Base-by-base conservation (phyloP, 106 monocot species). In the Vanilla planifolia region DNA sequence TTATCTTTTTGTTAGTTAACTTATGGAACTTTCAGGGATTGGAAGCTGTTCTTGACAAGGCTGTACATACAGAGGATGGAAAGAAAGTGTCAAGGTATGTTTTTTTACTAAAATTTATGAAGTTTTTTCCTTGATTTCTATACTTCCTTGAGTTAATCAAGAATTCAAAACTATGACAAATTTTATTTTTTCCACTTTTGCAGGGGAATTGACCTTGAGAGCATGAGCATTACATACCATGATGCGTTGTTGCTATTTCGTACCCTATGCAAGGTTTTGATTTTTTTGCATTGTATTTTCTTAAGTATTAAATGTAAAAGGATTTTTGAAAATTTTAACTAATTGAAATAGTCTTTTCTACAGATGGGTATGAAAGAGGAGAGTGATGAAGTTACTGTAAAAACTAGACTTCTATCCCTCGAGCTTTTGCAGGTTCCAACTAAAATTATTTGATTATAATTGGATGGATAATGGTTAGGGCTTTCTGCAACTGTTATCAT, bases 331-430 rank as follows among this genome's bases (percentile, higher is more conserved):
- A 60, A 21, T 21, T 16, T 66, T 6, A 34, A 61, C 27, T 37
- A 62, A 34, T 47, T 26, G 3, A 32, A 55, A 58, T 3, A 14
- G 67, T 9, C 23, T 17, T 66, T 6, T 78, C 46, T 74, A 50
- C 53, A 98, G 96, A 98, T 98, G 96, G 72, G 91, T 33, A 96
- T 98, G 96, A 98, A 91, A 61, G 96, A 98, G 76, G 96, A 98
- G 68, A 85, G 46, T 39, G 91, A 91, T 60, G 96, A 98, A 44
- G 75, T 88, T 43, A 88, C 96, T 33, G 70, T 71, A 33, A 98
- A 88, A 79, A 85, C 91, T 2, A 87, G 91, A 67, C 83, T 91
- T 72, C 62, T 98, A 60, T 98, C 96, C 64, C 96, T 98, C 42
- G 91, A 98, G 69, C 84, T 98, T 55, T 67, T 98, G 45, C 96